Evolutionary conservation across 306 rosid species (phyloP), one percentile per base, ranked within the genome.

Genomic region (Gynostemma pentaphyllum): DNA sequence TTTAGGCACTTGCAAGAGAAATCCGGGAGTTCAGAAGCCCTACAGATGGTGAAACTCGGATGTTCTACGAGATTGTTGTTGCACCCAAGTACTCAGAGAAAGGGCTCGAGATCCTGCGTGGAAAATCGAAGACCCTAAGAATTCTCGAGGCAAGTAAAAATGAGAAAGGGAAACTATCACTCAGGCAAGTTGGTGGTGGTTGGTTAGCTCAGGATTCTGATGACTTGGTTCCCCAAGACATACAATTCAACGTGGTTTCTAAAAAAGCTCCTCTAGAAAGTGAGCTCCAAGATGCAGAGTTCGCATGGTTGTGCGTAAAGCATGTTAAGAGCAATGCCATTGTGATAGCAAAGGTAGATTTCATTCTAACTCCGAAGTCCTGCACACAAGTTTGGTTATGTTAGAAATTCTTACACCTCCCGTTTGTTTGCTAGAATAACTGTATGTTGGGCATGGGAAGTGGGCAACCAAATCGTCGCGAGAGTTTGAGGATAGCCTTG

Each of bases 371-470:
- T 22, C 47, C 41, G 51, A 62, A 19, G 13, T 16, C 27, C 44
- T 45, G 13, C 10, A 64, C 27, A 18, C 11, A 2, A n/a, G 32
- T 37, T 59, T 37, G 47, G 1, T 64, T 30, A 64, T 46, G 41
- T 45, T 16, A 15, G 57, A 1, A 14, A 24, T 59, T 67, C 72
- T 79, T 28, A 78, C 53, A 13, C 30, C 57, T 29, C 34, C 65
- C 50, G 8, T 59, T 41, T n/a, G n/a, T 64, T 77, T 69, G 61
- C 74, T 83, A 92, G 98, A 77, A 88, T 65, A 82, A 92, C 68
- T 79, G 88, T 36, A 92, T 92, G 95, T 46, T 92, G 81, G 98
- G 98, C 28, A 92, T 86, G 96, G 98, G 98, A 64, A 88, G 98
- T 16, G 98, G 98, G 60, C 95, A 88, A 71, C 98, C 98, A 1